Percentiles rank a stretch among this genome's conserved stretches.
phyloP scores from a whole-genome alignment of 2,329 filamentous ascomycete species.

The Verticillium alfalfae region DNA sequence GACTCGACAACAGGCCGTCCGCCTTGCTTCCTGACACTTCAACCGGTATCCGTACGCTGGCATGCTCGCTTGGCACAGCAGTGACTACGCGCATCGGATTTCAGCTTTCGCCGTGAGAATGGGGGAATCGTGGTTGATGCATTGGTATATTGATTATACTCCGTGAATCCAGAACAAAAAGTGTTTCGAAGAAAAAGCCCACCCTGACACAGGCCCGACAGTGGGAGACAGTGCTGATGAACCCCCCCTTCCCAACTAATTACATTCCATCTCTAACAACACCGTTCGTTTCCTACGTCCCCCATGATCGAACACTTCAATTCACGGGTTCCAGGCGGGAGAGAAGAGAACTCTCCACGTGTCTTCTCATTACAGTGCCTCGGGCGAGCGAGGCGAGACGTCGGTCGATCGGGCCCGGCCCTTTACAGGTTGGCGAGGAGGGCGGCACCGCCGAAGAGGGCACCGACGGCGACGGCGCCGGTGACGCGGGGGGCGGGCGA shows the following conservation, averaged over 20 bases:
- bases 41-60: too few relatives aligned
- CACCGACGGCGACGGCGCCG: conserved; percentile 37
- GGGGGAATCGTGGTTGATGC: neutral
- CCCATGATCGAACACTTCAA: neutral
- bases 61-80: too few relatives aligned
- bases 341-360: too few relatives aligned
- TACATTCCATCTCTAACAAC: neutral
- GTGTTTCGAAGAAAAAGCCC: neutral
- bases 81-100: too few relatives aligned
- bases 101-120: too few relatives aligned
- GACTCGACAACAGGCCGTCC: too few relatives aligned
- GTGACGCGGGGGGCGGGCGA: conserved; percentile 29
- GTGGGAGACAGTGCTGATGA: neutral
- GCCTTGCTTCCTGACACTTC: too few relatives aligned
- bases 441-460: conserved; percentile 40
- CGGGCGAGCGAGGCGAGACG: too few relatives aligned
- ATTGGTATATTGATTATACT: neutral
- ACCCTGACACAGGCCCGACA: neutral
- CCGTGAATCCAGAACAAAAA: neutral
- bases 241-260: neutral
- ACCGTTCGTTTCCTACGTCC: neutral
- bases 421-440: conserved; percentile 38
- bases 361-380: too few relatives aligned
- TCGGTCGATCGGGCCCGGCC: neutral
- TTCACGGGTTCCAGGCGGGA: neutral